These are phyloP conservation scores for Nicotiana benthamiana DNA, from an alignment of 257 asterid genomes.

Conservation along the genomic window DNA sequence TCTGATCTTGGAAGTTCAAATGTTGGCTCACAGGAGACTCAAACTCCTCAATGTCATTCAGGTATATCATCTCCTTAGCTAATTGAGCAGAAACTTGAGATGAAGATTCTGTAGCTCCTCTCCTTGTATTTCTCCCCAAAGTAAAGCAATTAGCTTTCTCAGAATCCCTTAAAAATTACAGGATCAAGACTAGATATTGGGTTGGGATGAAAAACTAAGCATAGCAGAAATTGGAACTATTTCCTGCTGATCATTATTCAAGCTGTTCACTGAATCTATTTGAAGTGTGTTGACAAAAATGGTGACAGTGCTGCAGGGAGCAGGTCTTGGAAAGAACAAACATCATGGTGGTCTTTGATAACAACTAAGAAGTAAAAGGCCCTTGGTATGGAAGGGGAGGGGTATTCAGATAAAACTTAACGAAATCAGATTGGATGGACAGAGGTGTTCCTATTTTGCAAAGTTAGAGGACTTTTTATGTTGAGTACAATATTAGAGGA, in stretches of 20 bases:
- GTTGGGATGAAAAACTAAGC: constrained; percentile 1
- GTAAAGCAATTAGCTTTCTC: background rate
- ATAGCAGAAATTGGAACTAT: constrained; percentile 21
- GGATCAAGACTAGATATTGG: background rate
- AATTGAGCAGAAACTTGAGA: background rate
- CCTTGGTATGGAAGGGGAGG: background rate
- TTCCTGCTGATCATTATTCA: background rate
- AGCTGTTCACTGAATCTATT: background rate
- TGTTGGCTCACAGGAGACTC: constrained; percentile 27
- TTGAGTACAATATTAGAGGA: background rate
- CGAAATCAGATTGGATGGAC: background rate
- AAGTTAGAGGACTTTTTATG: background rate
- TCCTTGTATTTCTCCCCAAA: background rate
- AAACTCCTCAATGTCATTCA: constrained; percentile 57
- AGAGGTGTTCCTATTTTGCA: background rate
- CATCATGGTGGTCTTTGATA: background rate
- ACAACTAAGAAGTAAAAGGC: background rate
- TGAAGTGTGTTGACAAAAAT: background rate
- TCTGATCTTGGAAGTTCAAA: constrained; percentile 38
- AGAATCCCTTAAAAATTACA: constrained; percentile 7
- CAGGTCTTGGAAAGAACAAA: background rate
- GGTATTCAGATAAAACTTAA: background rate
- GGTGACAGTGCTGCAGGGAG: background rate
- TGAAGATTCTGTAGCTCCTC: background rate
- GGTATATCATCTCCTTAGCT: constrained; percentile 42